These are phyloP conservation scores for Echinochloa phyllopogon DNA, from an alignment of 176 grass and related monocot species.

Conservation along the genomic window DNA sequence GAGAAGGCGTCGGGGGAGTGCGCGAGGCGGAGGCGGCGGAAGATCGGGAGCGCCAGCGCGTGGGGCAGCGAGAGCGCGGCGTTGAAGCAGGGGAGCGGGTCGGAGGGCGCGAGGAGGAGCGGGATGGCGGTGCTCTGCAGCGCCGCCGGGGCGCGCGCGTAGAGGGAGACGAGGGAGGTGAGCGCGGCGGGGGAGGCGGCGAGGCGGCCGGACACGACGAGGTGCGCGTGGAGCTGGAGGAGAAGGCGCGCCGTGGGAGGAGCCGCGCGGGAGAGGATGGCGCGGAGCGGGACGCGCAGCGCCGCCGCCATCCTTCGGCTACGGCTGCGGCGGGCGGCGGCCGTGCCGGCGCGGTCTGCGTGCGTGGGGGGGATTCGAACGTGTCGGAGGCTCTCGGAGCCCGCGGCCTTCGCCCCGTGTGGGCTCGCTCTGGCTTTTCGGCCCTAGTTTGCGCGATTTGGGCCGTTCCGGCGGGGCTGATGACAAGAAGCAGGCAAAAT, in stretches of 20 bases:
- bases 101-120: constrained; percentile 25
- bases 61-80: constrained; percentile 58
- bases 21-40: constrained; percentile 44
- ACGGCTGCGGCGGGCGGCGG: background rate
- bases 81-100: constrained; percentile 67
- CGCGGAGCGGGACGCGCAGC: constrained; percentile 43
- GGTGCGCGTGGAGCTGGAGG: constrained; percentile 57
- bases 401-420: too few species aligned
- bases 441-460: background rate
- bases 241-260: constrained; percentile 29
- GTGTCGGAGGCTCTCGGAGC: too few species aligned
- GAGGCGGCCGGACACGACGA: constrained; percentile 51
- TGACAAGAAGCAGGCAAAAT: background rate
- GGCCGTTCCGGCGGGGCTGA: background rate
- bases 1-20: constrained; percentile 59
- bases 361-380: background rate
- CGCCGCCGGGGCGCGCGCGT: constrained; percentile 40
- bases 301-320: constrained; percentile 31
- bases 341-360: background rate
- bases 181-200: constrained; percentile 36
- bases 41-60: constrained; percentile 52
- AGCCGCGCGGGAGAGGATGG: background rate
- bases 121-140: constrained; percentile 26
- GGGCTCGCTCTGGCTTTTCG: background rate
- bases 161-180: constrained; percentile 60